Conservation (phyloP, 2,329 filamentous ascomycete species). For the Colletotrichum gloeosporioides region DNA sequence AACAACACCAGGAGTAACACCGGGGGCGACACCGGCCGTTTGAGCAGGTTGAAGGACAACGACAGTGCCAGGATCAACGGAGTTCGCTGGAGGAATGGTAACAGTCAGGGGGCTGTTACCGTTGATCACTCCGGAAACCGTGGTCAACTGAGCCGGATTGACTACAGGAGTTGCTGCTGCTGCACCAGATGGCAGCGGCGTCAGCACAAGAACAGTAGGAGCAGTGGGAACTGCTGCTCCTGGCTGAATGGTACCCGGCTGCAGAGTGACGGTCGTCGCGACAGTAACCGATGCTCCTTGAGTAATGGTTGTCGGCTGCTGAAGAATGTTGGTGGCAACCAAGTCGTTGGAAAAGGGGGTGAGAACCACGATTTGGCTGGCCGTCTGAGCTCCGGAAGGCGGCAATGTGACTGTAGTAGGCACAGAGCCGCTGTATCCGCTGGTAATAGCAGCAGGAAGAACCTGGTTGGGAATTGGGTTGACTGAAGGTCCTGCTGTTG, state of each 20-base stretch:
- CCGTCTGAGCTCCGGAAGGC: neutral
- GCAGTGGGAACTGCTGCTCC: neutral
- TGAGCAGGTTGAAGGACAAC: neutral
- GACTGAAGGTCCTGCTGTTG: neutral
- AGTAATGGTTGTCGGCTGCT: neutral
- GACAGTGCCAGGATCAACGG: neutral
- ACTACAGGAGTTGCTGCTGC: neutral
- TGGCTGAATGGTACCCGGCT: neutral
- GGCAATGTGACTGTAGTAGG: slow-evolving; percentile 3
- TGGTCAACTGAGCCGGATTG: neutral
- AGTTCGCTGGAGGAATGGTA: neutral
- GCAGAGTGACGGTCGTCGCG: neutral
- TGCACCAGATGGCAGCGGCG: neutral
- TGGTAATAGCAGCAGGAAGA: neutral
- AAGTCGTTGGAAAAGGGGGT: neutral
- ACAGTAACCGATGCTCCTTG: neutral
- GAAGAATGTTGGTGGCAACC: neutral
- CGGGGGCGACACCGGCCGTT: neutral
- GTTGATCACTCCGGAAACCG: neutral
- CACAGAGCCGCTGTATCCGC: neutral
- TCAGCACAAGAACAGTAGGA: neutral
- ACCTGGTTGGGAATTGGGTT: neutral
- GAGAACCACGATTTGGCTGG: neutral
- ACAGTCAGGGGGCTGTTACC: neutral
- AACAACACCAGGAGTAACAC: neutral